A percentile compares a stretch with the other conserved stretches of the same genome.
These are phyloP conservation scores for Solanum sejunctum DNA, from an alignment of 257 asterid species.

Conservation along the genomic window DNA sequence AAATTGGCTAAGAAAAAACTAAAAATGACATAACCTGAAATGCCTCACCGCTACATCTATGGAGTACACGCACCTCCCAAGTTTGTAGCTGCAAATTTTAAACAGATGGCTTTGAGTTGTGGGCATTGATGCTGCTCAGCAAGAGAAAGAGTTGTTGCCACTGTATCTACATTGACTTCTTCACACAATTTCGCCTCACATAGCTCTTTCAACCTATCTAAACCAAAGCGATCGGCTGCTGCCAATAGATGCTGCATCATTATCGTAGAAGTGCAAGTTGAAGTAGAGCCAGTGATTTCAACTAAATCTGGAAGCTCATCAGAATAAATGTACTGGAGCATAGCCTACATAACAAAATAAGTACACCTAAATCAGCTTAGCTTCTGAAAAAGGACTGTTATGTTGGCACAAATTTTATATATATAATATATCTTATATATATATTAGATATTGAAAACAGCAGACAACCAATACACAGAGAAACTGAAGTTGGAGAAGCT, in stretches of 20 bases:
- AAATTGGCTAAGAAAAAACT: slow-evolving; percentile 23
- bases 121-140: slow-evolving; percentile 84
- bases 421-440: background rate
- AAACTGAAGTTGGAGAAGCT: background rate
- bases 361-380: background rate
- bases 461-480: background rate
- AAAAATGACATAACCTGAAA: slow-evolving; percentile 65
- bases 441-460: background rate
- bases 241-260: slow-evolving; percentile 93
- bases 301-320: slow-evolving; percentile 56
- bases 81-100: slow-evolving; percentile 88
- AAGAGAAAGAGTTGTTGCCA: slow-evolving; percentile 82
- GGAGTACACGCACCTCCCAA: slow-evolving; percentile 99
- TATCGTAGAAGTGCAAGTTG: slow-evolving; percentile 43
- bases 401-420: background rate
- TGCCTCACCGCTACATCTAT: slow-evolving; percentile 76
- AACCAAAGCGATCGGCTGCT: slow-evolving; percentile 91
- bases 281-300: slow-evolving; percentile 47
- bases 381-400: background rate
- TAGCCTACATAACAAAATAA: slow-evolving; percentile 47
- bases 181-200: slow-evolving; percentile 86
- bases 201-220: slow-evolving; percentile 76
- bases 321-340: slow-evolving; percentile 74
- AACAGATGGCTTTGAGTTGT: slow-evolving; percentile 82
- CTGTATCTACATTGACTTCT: slow-evolving; percentile 63